Conservation (phyloP, 164 flowering plant genomes). For the Aristolochia californica region DNA sequence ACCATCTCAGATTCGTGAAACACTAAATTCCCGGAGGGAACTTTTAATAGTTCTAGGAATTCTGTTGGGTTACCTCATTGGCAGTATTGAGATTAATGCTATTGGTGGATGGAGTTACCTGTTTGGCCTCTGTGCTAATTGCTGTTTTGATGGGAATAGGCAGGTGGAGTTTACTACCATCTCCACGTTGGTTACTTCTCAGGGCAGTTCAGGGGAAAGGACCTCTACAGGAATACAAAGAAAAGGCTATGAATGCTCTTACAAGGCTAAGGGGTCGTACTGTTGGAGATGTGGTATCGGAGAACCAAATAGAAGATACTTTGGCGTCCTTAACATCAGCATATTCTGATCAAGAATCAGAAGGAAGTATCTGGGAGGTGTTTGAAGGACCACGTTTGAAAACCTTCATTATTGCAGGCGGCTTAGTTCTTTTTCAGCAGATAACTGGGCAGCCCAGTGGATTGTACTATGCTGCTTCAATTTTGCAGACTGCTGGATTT, state of each 20-base stretch:
- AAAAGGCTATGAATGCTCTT: constrained; percentile 57
- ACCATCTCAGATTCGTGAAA: constrained; percentile 90
- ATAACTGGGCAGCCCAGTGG: constrained; percentile 99
- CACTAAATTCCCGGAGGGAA: constrained; percentile 80
- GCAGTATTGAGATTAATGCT: constrained; percentile 56
- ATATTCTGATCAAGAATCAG: constrained; percentile 47
- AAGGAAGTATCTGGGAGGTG: constrained; percentile 70
- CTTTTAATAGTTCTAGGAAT: constrained; percentile 89
- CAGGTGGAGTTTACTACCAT: constrained; percentile 75
- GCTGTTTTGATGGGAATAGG: constrained; percentile 83
- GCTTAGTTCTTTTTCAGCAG: constrained; percentile 92
- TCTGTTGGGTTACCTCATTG: constrained; percentile 79
- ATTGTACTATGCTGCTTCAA: constrained; percentile 89
- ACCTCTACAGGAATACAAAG: constrained; percentile 51
- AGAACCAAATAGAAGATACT: constrained; percentile 75
- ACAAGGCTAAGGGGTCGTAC: constrained; percentile 72
- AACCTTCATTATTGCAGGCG: constrained; percentile 89
- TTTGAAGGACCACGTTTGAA: constrained; percentile 81
- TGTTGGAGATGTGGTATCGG: constrained; percentile 57
- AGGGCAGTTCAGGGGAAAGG: constrained; percentile 87
- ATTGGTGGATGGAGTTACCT: constrained; percentile 94
- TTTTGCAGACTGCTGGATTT: constrained; percentile 94
- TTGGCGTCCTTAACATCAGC: constrained; percentile 56
- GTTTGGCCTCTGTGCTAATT: constrained; percentile 62
- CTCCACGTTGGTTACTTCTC: constrained; percentile 92